These are phyloP conservation scores for Epichloe glyceriae DNA, from an alignment of 2,329 filamentous ascomycete genomes.

Conservation along the genomic window DNA sequence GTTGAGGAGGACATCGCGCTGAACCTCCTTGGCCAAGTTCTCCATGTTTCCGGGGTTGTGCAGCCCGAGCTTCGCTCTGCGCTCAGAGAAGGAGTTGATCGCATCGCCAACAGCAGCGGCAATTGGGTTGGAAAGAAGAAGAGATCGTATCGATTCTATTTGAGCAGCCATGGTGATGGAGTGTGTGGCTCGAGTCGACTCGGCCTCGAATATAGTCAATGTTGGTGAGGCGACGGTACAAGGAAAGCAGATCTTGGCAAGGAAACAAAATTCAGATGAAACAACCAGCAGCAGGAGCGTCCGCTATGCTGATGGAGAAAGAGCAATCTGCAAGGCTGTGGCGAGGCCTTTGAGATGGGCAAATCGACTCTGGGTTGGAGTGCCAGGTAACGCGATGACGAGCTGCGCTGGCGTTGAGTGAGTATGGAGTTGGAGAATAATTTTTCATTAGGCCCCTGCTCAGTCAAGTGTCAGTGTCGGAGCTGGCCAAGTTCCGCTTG, in stretches of 20 bases:
- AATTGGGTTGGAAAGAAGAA: conserved; percentile 64
- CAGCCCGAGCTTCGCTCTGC: conserved; percentile 77
- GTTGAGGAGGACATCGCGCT: conserved; percentile 90
- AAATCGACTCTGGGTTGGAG: conserved; percentile 13
- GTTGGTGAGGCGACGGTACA: neutral
- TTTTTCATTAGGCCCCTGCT: conserved; percentile 19
- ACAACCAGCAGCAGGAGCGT: conserved; percentile 1
- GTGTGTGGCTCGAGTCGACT: conserved; percentile 12
- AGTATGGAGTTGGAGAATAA: conserved; percentile 18
- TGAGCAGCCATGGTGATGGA: conserved; percentile 36
- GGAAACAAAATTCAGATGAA: neutral
- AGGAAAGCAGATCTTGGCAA: neutral
- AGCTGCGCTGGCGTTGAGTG: conserved; percentile 14
- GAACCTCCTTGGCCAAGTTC: conserved; percentile 77
- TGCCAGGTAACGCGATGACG: conserved; percentile 20
- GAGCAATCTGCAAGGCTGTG: conserved; percentile 11
- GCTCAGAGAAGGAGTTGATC: conserved; percentile 69
- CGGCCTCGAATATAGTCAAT: conserved; percentile 10
- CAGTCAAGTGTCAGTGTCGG: neutral
- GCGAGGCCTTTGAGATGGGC: conserved; percentile 10
- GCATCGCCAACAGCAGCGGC: conserved; percentile 58
- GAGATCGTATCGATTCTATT: conserved; percentile 42
- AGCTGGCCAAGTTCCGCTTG: conserved; percentile 1
- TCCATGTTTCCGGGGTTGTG: conserved; percentile 89
- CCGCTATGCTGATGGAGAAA: conserved; percentile 2